phyloP scores from a whole-genome alignment of 352 stramenopile genomes.

The Phytopythium litorale region DNA sequence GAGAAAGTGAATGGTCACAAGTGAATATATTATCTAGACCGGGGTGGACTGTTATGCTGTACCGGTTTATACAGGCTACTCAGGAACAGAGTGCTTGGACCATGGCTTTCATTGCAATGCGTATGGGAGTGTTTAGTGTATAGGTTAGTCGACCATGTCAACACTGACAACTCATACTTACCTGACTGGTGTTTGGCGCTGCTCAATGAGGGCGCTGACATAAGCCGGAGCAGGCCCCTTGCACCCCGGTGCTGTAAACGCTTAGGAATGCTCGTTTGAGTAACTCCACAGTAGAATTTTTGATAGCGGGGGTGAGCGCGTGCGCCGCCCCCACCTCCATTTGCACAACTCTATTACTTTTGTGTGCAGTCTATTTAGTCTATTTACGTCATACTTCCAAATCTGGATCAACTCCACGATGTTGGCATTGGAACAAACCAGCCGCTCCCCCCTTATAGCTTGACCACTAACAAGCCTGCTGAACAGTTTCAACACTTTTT shows the following conservation, averaged over 20 bases:
- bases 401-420: no score
- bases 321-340: conserved; percentile 50
- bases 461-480: no score
- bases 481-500: no score
- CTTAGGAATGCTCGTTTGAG: conserved; percentile 77
- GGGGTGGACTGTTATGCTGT: neutral
- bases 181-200: conserved; percentile 81
- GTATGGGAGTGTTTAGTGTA: neutral
- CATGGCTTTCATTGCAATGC: neutral
- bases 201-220: conserved; percentile 83
- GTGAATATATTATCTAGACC: neutral
- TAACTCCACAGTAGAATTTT: conserved; percentile 87
- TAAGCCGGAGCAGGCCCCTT: conserved; percentile 85
- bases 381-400: no score
- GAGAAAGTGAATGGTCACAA: neutral
- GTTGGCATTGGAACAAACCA: no score
- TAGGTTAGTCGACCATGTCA: neutral
- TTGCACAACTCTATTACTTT: neutral
- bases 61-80: neutral
- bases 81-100: neutral
- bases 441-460: no score
- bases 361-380: no score
- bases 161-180: conserved; percentile 58
- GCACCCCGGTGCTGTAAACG: conserved; percentile 85
- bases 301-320: conserved; percentile 67